phyloP scores from a whole-genome alignment of 352 stramenopile species.

The Paralagenidium karlingii region DNA sequence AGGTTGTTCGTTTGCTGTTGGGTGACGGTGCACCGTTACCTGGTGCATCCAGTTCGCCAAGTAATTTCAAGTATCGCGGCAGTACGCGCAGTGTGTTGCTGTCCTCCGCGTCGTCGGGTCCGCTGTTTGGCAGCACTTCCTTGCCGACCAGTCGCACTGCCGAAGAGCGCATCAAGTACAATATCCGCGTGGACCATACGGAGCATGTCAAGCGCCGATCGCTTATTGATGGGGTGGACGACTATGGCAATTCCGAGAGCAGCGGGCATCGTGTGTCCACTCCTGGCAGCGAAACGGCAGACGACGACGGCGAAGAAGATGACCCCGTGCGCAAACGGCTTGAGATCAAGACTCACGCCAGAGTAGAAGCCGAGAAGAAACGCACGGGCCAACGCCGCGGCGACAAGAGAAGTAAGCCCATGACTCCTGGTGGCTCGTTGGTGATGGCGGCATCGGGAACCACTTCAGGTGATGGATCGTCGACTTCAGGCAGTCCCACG shows the following conservation, averaged over 20 bases:
- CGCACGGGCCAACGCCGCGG: conserved; percentile 22
- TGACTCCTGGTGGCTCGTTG: background rate
- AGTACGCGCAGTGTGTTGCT: conserved; percentile 38
- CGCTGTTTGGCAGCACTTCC: conserved; percentile 14
- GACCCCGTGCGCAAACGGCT: conserved; percentile 26
- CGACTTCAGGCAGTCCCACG: background rate
- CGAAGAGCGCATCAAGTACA: conserved; percentile 61
- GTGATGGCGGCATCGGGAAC: background rate
- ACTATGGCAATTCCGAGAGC: too few species aligned
- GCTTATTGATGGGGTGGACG: too few species aligned
- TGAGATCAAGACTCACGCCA: conserved; percentile 53
- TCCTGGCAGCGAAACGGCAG: conserved; percentile 1
- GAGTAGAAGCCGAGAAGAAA: conserved; percentile 53
- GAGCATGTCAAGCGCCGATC: too few species aligned
- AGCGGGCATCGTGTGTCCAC: too few species aligned
- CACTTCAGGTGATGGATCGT: background rate
- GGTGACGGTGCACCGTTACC: conserved; percentile 63
- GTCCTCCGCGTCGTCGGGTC: conserved; percentile 7
- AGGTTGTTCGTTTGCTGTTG: conserved; percentile 56
- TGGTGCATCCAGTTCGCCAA: conserved; percentile 20
- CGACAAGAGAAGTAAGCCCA: conserved; percentile 20
- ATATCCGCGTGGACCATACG: conserved; percentile 44
- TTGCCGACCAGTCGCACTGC: conserved; percentile 24
- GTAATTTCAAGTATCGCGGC: conserved; percentile 57
- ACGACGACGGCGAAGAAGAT: background rate